These are phyloP conservation scores for Cubamyces sp. DNA, from an alignment of 768 basidiomycete genomes.

Conservation along the genomic window DNA sequence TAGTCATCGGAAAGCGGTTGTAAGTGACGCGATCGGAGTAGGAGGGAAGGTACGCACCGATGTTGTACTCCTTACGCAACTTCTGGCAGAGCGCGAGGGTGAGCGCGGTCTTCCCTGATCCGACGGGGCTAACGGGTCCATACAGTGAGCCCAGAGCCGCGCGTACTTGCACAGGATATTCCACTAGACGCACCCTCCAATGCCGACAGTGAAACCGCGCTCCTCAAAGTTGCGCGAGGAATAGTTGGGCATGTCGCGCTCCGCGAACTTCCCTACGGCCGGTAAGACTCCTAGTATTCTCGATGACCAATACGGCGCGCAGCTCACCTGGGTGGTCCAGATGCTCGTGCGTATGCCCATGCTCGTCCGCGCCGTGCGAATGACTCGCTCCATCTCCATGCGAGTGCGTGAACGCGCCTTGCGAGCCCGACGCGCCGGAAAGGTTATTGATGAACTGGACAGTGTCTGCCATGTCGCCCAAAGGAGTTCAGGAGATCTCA, in stretches of 20 bases:
- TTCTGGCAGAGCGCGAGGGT: conserved; percentile 87
- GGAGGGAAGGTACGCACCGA: conserved; percentile 59
- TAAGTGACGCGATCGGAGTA: conserved; percentile 1
- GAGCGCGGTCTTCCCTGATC: conserved; percentile 95
- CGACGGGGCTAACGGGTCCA: conserved; percentile 73
- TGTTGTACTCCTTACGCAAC: conserved; percentile 84
- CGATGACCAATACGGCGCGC: not conserved
- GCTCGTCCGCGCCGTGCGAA: conserved; percentile 65
- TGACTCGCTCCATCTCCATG: conserved; percentile 45
- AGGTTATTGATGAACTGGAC: conserved; percentile 80
- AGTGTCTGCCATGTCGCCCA: conserved; percentile 24
- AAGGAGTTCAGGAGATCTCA: no score
- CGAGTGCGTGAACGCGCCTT: conserved; percentile 52
- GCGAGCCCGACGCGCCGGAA: conserved; percentile 36
- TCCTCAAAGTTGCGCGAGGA: conserved; percentile 83
- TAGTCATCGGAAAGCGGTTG: conserved; percentile 34
- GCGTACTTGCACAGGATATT: not conserved
- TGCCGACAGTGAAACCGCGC: conserved; percentile 96
- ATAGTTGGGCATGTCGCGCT: conserved; percentile 93
- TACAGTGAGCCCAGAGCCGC: not conserved
- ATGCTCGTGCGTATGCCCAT: conserved; percentile 95
- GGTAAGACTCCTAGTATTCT: conserved; percentile 3
- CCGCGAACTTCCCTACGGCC: conserved; percentile 79
- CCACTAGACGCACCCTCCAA: conserved; percentile 76
- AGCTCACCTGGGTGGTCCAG: conserved; percentile 80